phyloP scores from a whole-genome alignment of 768 basidiomycete species.

The Macrolepiota dolichaula region DNA sequence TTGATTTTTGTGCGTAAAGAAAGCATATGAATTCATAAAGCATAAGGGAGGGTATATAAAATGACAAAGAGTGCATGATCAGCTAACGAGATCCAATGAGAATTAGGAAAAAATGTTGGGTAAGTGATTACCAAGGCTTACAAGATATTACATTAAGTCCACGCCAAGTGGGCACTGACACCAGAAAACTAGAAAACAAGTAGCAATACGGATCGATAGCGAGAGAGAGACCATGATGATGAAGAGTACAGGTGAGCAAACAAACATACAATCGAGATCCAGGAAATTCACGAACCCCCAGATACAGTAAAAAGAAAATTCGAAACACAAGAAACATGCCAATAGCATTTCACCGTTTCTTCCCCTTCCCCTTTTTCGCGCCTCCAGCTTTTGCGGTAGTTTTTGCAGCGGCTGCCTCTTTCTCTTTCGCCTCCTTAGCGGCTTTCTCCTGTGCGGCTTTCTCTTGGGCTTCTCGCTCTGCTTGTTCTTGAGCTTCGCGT shows the following conservation, averaged over 20 bases:
- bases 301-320: neutral
- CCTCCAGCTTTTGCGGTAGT: neutral
- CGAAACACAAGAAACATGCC: neutral
- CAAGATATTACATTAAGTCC: neutral
- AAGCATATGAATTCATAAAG: neutral
- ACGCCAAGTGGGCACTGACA: neutral
- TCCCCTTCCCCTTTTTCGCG: slow-evolving; percentile 10
- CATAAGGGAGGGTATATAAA: neutral
- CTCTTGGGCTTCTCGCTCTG: slow-evolving; percentile 1
- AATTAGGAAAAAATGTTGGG: neutral
- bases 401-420: slow-evolving; percentile 7
- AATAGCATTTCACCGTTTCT: neutral
- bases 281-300: neutral
- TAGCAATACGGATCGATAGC: neutral
- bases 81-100: neutral
- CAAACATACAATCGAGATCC: neutral
- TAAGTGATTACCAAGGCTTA: neutral
- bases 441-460: slow-evolving; percentile 15
- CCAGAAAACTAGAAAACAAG: neutral
- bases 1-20: neutral
- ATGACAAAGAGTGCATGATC: neutral
- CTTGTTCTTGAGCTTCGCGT: neutral
- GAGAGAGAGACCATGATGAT: neutral
- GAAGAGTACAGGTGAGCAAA: neutral
- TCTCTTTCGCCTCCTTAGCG: slow-evolving; percentile 23